Conservation (phyloP, 192 early-diverging fungal genomes). For the Piromyces finnis region DNA sequence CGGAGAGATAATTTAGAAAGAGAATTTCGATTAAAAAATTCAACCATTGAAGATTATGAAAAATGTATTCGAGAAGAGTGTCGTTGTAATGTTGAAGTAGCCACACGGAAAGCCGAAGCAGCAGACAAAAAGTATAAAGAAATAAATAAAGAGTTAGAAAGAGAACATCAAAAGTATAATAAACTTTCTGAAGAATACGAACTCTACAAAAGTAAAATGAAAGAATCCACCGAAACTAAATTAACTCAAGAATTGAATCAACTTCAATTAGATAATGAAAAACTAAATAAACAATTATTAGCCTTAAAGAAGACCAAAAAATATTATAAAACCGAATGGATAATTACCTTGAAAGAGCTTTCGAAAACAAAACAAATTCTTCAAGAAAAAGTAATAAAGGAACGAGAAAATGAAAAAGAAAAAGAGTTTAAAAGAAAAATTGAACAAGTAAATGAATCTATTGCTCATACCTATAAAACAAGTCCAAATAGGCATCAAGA, state of each 20-base stretch:
- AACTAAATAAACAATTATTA: neutral
- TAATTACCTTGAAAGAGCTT: neutral
- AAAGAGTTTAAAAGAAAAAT: neutral
- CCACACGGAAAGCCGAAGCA: neutral
- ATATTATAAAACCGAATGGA: neutral
- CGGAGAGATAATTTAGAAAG: neutral
- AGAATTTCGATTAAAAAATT: neutral
- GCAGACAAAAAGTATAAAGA: neutral
- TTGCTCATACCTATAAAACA: too few relatives aligned
- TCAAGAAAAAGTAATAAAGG: neutral
- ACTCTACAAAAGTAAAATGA: neutral
- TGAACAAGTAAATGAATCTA: neutral
- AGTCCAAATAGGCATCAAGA: too few relatives aligned
- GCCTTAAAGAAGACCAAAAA: neutral
- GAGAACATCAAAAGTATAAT: neutral
- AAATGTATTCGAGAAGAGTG: neutral
- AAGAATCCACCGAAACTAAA: neutral
- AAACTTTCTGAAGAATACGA: neutral
- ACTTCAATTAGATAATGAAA: neutral
- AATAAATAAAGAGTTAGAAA: neutral
- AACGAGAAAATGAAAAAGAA: neutral
- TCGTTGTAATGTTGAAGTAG: neutral
- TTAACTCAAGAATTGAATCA: neutral
- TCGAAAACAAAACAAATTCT: neutral
- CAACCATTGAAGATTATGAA: neutral